These are phyloP conservation scores for Coemansia sp. DNA, from an alignment of 192 early-diverging fungal genomes.

Conservation along the genomic window DNA sequence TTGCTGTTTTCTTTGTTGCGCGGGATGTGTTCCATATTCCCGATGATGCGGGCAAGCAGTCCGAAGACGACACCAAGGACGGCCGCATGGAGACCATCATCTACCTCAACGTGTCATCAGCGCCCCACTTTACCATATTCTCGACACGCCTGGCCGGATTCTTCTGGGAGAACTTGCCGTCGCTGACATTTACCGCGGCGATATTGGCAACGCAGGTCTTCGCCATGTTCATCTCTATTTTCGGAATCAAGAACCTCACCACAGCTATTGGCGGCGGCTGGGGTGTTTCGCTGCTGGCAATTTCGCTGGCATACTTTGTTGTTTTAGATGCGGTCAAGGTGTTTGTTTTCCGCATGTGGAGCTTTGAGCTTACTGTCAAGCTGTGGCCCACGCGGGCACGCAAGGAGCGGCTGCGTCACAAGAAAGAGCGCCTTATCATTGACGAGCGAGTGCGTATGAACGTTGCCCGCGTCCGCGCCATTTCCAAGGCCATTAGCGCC, in stretches of 20 bases:
- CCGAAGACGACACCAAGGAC: constrained; percentile 46
- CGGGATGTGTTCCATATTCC: constrained; percentile 58
- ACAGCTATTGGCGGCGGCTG: constrained; percentile 69
- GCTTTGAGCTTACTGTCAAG: constrained; percentile 84
- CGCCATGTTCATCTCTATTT: constrained; percentile 80
- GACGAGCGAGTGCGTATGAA: constrained; percentile 52
- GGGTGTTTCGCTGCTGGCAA: constrained; percentile 66
- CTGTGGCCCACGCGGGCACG: constrained; percentile 71
- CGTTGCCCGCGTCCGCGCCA: constrained; percentile 38
- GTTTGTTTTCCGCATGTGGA: constrained; percentile 78
- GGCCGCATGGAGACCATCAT: constrained; percentile 78
- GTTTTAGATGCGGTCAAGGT: constrained; percentile 91
- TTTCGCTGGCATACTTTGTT: constrained; percentile 82
- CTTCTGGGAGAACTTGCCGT: constrained; percentile 86
- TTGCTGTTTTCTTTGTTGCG: constrained; percentile 82
- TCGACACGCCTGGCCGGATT: constrained; percentile 82
- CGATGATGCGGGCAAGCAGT: constrained; percentile 38
- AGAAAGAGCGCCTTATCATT: constrained; percentile 52
- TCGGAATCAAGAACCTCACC: constrained; percentile 60
- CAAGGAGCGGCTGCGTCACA: constrained; percentile 58
- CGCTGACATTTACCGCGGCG: constrained; percentile 72
- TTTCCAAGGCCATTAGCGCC: constrained; percentile 40
- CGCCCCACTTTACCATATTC: constrained; percentile 93
- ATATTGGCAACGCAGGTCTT: constrained; percentile 88
- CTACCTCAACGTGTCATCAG: constrained; percentile 89